These are phyloP conservation scores for Cicer judaicum DNA, from an alignment of 306 rosid genomes.

Conservation along the genomic window DNA sequence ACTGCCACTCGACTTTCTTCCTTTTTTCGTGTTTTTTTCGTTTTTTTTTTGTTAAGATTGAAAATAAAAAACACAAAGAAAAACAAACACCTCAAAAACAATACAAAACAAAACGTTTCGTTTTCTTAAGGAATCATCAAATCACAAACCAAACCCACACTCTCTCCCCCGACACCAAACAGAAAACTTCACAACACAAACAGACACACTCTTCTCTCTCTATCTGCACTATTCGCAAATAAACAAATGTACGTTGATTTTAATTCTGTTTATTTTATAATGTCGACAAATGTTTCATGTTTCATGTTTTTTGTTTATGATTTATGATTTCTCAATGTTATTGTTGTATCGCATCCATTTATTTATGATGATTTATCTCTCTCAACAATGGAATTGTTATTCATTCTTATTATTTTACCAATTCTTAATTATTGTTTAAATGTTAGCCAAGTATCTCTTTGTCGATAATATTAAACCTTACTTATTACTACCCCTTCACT, in stretches of 20 bases:
- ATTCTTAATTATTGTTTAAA: background rate
- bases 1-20: background rate
- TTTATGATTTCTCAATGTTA: background rate
- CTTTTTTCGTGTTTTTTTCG: background rate
- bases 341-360: background rate
- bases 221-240: background rate
- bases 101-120: background rate
- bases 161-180: background rate
- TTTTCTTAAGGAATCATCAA: background rate
- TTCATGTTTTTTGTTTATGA: background rate
- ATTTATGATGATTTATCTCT: background rate
- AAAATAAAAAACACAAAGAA: background rate
- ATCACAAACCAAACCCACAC: background rate
- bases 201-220: background rate
- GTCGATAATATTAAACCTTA: background rate
- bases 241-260: conserved; percentile 6
- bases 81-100: background rate
- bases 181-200: background rate
- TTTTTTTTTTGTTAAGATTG: no score
- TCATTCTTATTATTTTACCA: background rate
- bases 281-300: background rate
- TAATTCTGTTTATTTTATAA: background rate
- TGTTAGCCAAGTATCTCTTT: conserved; percentile 6
- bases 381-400: conserved; percentile 7
- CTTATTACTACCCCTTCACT: conserved; percentile 13